phyloP scores from a whole-genome alignment of 768 basidiomycete genomes.

The Lenzites betulinus region DNA sequence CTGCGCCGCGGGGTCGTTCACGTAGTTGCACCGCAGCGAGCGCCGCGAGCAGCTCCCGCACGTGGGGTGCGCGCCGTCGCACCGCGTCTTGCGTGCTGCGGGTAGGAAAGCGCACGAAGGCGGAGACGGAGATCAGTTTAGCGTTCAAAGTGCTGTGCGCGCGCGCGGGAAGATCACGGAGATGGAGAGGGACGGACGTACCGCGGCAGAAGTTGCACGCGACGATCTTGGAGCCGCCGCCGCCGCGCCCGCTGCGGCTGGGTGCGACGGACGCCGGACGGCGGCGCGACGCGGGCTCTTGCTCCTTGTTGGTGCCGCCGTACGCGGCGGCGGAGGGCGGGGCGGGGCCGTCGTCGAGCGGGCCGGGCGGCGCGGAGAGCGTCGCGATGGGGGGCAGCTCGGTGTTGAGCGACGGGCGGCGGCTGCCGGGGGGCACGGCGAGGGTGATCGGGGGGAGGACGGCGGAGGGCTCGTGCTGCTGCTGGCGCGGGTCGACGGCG shows the following conservation, averaged over 20 bases:
- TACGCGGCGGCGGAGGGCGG: too few species aligned
- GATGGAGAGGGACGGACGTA: too few species aligned
- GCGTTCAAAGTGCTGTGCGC: too few species aligned
- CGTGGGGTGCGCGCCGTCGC: slow-evolving; percentile 83
- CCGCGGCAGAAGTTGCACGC: slow-evolving; percentile 90
- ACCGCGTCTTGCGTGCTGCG: slow-evolving; percentile 84
- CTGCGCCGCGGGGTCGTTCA: slow-evolving; percentile 54
- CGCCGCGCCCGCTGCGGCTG: slow-evolving; percentile 59
- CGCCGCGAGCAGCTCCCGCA: slow-evolving; percentile 83
- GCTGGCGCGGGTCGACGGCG: slow-evolving; percentile 24
- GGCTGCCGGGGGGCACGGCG: slow-evolving; percentile 3
- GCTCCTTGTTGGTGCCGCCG: neutral
- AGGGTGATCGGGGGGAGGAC: slow-evolving; percentile 24
- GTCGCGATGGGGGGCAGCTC: slow-evolving; percentile 70
- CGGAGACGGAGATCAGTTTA: too few species aligned
- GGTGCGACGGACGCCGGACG: slow-evolving; percentile 66
- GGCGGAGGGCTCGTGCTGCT: slow-evolving; percentile 20
- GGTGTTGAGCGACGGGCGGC: slow-evolving; percentile 19
- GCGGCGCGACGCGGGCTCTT: slow-evolving; percentile 53
- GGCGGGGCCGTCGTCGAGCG: slow-evolving; percentile 32
- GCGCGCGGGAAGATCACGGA: too few species aligned
- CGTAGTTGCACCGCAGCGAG: slow-evolving; percentile 77
- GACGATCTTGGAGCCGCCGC: slow-evolving; percentile 81
- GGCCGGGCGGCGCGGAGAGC: slow-evolving; percentile 39
- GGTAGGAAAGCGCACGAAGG: too few species aligned